Base-by-base conservation (phyloP, 164 flowering plant species). In the Warburgia ugandensis region DNA sequence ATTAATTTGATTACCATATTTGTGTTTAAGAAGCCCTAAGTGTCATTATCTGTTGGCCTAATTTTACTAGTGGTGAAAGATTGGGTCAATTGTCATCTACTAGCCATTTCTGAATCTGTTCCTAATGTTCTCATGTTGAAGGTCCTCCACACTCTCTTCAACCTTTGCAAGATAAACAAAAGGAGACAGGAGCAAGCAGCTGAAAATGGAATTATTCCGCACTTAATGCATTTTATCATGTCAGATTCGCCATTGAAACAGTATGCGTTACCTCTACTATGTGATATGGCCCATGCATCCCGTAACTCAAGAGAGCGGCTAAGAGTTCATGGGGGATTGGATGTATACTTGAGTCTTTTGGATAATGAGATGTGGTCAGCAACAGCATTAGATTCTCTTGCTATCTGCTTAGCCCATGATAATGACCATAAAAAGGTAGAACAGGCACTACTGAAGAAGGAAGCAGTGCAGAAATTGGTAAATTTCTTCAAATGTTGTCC, bases 211-310 rank as follows among this genome's bases (percentile, higher is more conserved):
- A 89, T 94, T 27, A 84, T 94, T 64, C 99, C 99, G 58, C 96
- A 94, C 70, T 75, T 94, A 69, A 80, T 94, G 99, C 84, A 72
- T 42, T 79, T 88, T 61, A 83, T 94, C 51, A 72, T 77, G 72
- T 73, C 82, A 16, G 80, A 73, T 63, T 94, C 99, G 54, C 90
- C 87, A 21, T 60, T 94, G 72, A 94, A 77, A 60, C 87, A 73
- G 56, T 73, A 70, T 69, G 99, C 99, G 52, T 64, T 94, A 64
- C 97, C 99, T 41, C 73, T 94, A 26, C 71, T 94, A 2, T 94
- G 97, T 61, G 99, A 94, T 64, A 94, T 89, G 95, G 99, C 99
- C 36, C 97, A 94, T 72, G 99, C 99, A 50, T 94, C 97, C 33
- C 86, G 94, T 11, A 89, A 82, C 54, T 94, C 99, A 16, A 79